A percentile compares a stretch with the other conserved stretches of the same genome.
These are phyloP conservation scores for Pleodorina starrii DNA, from an alignment of 139 green algal species.

Conservation along the genomic window DNA sequence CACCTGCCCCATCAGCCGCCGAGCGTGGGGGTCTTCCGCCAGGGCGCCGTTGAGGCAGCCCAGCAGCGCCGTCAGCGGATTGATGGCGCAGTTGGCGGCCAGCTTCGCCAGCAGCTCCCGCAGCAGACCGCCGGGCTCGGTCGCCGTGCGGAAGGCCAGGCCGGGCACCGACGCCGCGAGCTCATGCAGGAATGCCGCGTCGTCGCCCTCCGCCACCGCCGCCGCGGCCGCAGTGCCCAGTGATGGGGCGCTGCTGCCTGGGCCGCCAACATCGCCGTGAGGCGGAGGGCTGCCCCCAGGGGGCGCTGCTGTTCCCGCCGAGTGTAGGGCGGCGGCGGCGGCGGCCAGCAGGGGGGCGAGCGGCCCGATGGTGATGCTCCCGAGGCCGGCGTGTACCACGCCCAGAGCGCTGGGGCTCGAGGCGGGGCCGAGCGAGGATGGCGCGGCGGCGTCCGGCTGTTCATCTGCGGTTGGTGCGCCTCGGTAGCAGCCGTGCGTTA, in stretches of 20 bases:
- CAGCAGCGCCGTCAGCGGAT: constrained; percentile 67
- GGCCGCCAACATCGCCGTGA: neutral
- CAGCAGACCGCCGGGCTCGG: constrained; percentile 6
- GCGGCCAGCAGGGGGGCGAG: constrained; percentile 12
- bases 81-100: constrained; percentile 64
- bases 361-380: constrained; percentile 16
- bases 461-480: neutral
- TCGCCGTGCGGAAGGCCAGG: neutral
- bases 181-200: constrained; percentile 5
- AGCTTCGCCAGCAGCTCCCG: constrained; percentile 58
- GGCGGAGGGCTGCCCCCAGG: neutral
- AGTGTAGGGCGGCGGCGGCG: neutral
- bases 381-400: constrained; percentile 50
- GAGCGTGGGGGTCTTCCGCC: neutral
- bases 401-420: neutral
- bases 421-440: neutral
- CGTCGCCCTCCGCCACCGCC: neutral
- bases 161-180: neutral
- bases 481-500: constrained; percentile 56
- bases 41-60: constrained; percentile 63
- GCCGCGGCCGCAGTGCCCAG: too few relatives aligned
- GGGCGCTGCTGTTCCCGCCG: neutral
- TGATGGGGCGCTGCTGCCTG: too few relatives aligned
- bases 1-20: constrained; percentile 14
- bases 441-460: too few relatives aligned